phyloP scores from a whole-genome alignment of 139 green algal species.

The Limnomonas spitsbergensis region DNA sequence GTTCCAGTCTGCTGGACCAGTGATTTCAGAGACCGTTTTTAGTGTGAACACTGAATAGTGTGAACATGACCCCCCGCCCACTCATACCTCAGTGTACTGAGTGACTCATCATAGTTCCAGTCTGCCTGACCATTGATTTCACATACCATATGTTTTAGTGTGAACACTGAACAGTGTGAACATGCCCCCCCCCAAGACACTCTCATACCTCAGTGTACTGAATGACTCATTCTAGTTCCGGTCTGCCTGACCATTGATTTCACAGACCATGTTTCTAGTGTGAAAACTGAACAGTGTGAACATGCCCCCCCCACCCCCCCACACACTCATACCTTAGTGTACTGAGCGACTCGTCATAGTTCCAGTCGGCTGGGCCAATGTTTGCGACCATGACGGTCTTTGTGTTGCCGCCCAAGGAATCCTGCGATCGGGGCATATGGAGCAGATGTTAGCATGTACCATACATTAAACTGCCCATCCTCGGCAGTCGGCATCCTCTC shows the following conservation, averaged over 20 bases:
- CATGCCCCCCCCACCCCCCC: not conserved
- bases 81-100: constrained; percentile 64
- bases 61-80: too few relatives aligned
- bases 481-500: too few relatives aligned
- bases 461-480: too few relatives aligned
- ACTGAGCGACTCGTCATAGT: constrained; percentile 81
- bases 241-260: constrained; percentile 73
- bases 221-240: constrained; percentile 85
- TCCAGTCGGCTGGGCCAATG: constrained; percentile 75
- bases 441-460: not conserved
- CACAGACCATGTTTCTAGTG: too few relatives aligned
- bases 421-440: constrained; percentile 20
- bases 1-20: constrained; percentile 78
- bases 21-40: too few relatives aligned
- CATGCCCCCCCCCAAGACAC: not conserved
- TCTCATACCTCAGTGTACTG: constrained; percentile 59
- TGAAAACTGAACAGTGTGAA: too few relatives aligned
- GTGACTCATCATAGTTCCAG: constrained; percentile 83
- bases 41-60: too few relatives aligned
- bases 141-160: too few relatives aligned
- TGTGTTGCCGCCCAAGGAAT: constrained; percentile 80
- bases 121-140: constrained; percentile 75
- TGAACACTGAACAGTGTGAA: too few relatives aligned
- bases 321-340: constrained; percentile 55
- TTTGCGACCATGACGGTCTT: constrained; percentile 87